Conservation (phyloP, 345 rosid species). For the Populus simonii region DNA sequence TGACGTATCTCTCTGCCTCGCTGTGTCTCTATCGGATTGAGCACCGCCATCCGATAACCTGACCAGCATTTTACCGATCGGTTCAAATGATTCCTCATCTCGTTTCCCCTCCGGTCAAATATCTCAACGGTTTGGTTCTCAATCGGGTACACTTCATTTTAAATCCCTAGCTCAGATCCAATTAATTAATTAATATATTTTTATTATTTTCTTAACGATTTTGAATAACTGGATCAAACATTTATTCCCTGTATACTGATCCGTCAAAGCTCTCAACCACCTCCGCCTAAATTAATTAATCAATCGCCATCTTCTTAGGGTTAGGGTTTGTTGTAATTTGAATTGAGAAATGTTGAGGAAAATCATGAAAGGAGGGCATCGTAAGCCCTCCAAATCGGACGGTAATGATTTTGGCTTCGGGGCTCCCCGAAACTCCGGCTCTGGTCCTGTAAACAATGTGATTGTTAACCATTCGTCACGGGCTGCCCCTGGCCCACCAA, state of each 20-base stretch:
- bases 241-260: constrained; percentile 27
- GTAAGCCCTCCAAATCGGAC: constrained; percentile 68
- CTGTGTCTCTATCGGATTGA: constrained; percentile 12
- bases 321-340: constrained; percentile 17
- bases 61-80: constrained; percentile 8
- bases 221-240: neutral
- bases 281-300: neutral
- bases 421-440: constrained; percentile 39
- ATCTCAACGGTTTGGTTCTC: constrained; percentile 1
- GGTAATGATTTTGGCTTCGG: constrained; percentile 45
- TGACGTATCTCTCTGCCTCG: neutral
- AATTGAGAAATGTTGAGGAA: constrained; percentile 63
- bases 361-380: constrained; percentile 69
- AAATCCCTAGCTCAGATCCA: constrained; percentile 18
- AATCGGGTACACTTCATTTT: constrained; percentile 14
- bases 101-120: neutral
- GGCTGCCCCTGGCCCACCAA: constrained; percentile 20
- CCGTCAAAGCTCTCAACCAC: constrained; percentile 6
- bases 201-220: neutral
- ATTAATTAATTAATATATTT: too few species aligned
- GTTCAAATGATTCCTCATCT: constrained; percentile 1
- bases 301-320: neutral
- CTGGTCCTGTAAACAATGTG: constrained; percentile 44
- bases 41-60: constrained; percentile 22
- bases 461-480: constrained; percentile 70